A percentile compares a stretch with the other conserved stretches of the same genome.
Conservation (phyloP, 768 basidiomycete genomes). For the Termitomyces sp. region DNA sequence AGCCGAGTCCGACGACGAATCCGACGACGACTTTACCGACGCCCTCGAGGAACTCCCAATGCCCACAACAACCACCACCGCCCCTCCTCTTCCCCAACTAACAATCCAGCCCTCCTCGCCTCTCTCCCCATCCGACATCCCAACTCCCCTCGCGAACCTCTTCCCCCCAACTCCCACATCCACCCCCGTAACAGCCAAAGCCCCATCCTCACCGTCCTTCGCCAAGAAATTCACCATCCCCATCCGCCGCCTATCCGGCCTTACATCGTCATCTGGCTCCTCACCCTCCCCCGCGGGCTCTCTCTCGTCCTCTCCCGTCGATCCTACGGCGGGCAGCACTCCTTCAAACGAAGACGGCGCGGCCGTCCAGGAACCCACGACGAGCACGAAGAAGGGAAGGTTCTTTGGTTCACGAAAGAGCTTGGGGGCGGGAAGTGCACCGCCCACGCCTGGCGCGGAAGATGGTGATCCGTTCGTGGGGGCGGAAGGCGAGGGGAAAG, state of each 20-base stretch:
- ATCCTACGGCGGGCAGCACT: too few species aligned
- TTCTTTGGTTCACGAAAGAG: neutral
- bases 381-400: neutral
- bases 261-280: neutral
- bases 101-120: conserved; percentile 14
- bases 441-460: neutral
- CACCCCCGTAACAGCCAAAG: neutral
- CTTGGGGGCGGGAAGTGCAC: neutral
- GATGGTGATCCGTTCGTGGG: neutral
- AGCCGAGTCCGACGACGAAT: conserved; percentile 28
- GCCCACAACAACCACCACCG: too few species aligned
- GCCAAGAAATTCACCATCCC: neutral
- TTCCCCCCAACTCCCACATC: neutral
- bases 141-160: conserved; percentile 1
- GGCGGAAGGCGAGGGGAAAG: conserved; percentile 11
- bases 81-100: neutral
- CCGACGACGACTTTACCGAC: neutral
- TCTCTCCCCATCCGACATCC: neutral
- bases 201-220: neutral
- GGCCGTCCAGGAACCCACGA: neutral
- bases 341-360: too few species aligned
- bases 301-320: too few species aligned
- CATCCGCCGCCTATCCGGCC: neutral
- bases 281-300: too few species aligned
- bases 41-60: conserved; percentile 3